Conservation (phyloP, 2,329 filamentous ascomycete species). For the Fusarium burgessii region DNA sequence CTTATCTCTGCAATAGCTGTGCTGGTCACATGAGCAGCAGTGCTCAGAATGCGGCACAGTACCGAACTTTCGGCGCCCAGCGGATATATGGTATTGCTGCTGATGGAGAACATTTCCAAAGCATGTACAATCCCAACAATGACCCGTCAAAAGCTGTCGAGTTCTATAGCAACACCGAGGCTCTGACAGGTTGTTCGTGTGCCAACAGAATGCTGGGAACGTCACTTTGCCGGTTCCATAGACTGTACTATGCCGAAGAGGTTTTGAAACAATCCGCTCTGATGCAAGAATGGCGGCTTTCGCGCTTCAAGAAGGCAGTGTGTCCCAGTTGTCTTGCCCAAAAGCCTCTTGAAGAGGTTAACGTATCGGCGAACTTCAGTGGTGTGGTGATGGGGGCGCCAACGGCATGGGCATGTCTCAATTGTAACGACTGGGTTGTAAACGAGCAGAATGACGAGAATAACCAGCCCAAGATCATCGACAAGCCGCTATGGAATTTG, state of each 20-base stretch:
- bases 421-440: conserved; percentile 50
- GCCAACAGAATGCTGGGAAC: conserved; percentile 50
- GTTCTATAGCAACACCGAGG: conserved; percentile 21
- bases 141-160: conserved; percentile 1
- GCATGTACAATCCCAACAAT: background rate
- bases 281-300: conserved; percentile 47
- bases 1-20: conserved; percentile 53
- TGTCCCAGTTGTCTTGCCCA: conserved; percentile 51
- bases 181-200: conserved; percentile 55
- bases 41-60: background rate
- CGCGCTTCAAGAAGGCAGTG: conserved; percentile 36
- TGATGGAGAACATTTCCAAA: background rate
- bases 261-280: conserved; percentile 37
- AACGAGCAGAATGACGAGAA: conserved; percentile 40
- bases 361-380: conserved; percentile 30
- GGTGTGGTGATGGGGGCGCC: conserved; percentile 17
- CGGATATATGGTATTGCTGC: conserved; percentile 46
- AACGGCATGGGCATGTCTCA: conserved; percentile 51
- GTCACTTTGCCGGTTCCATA: conserved; percentile 53
- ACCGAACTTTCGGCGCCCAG: conserved; percentile 27
- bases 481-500: conserved; percentile 34
- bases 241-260: conserved; percentile 46
- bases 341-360: conserved; percentile 23
- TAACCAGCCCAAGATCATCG: conserved; percentile 35
- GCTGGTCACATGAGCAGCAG: conserved; percentile 15